phyloP scores from a whole-genome alignment of 805 yeast species.

The Monosporozyma solicola region DNA sequence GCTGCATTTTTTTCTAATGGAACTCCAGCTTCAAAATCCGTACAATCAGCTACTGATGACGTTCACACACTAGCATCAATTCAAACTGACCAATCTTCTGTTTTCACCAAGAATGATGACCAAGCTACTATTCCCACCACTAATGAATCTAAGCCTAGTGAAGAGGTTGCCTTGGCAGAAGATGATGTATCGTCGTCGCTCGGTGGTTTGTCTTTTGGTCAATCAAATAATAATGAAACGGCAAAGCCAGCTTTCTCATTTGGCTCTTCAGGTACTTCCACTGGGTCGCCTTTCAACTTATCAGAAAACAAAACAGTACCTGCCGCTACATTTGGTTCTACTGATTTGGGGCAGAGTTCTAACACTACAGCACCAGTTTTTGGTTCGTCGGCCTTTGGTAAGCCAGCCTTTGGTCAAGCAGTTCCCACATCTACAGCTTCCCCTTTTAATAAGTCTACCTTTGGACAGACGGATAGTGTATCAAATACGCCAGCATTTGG shows the following conservation, averaged over 20 bases:
- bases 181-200: background rate
- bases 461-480: conserved; percentile 25
- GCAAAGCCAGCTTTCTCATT: background rate
- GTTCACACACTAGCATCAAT: background rate
- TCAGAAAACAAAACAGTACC: conserved; percentile 6
- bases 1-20: background rate
- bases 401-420: conserved; percentile 7
- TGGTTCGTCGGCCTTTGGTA: conserved; percentile 8
- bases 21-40: no score
- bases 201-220: background rate
- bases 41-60: background rate
- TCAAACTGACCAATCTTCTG: background rate
- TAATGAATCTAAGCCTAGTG: background rate
- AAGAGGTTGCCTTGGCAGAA: background rate
- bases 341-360: conserved; percentile 7
- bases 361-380: conserved; percentile 5
- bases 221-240: background rate
- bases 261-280: background rate
- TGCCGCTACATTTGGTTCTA: conserved; percentile 18
- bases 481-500: conserved; percentile 16
- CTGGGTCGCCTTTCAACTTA: background rate
- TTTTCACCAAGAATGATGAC: background rate
- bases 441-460: conserved; percentile 13
- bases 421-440: background rate
- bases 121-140: background rate